phyloP scores from a whole-genome alignment of 371 early-diverging fungal species.

The Coemansia sp. region DNA sequence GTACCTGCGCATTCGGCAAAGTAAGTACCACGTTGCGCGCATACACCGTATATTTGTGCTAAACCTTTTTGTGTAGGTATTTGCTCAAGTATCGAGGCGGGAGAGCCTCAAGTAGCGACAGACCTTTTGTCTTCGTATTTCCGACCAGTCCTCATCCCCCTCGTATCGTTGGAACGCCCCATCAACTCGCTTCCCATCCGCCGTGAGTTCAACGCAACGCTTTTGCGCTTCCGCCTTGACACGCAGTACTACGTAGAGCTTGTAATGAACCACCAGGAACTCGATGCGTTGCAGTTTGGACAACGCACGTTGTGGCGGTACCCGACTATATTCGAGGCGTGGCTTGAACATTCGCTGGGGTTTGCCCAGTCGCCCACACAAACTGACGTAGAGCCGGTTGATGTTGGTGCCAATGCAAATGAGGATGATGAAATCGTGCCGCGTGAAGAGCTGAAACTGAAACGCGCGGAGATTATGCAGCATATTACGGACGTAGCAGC shows the following conservation, averaged over 20 bases:
- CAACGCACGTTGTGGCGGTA: slow-evolving; percentile 41
- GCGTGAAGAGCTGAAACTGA: slow-evolving; percentile 33
- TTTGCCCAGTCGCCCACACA: neutral
- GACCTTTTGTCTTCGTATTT: slow-evolving; percentile 45
- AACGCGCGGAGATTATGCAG: slow-evolving; percentile 34
- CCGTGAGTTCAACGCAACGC: slow-evolving; percentile 33
- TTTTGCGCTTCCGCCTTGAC: slow-evolving; percentile 44
- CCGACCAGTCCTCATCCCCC: slow-evolving; percentile 36
- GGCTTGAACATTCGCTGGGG: slow-evolving; percentile 27
- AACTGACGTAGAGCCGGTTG: neutral
- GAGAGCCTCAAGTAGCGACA: slow-evolving; percentile 42
- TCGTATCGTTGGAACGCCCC: slow-evolving; percentile 8
- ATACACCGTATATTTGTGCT: neutral
- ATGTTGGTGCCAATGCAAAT: neutral
- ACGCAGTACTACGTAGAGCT: slow-evolving; percentile 46
- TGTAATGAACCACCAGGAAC: slow-evolving; percentile 28
- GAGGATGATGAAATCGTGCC: slow-evolving; percentile 19
- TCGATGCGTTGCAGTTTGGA: slow-evolving; percentile 42
- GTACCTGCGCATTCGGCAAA: slow-evolving; percentile 42
- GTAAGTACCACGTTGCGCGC: slow-evolving; percentile 10
- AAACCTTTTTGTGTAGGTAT: slow-evolving; percentile 20
- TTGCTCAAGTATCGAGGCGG: slow-evolving; percentile 36
- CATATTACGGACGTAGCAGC: slow-evolving; percentile 47
- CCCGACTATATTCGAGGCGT: slow-evolving; percentile 38
- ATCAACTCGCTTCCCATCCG: slow-evolving; percentile 27